Percentiles rank a stretch among this genome's conserved stretches.
Conservation (phyloP, 306 rosid species). For the Inga oerstediana region DNA sequence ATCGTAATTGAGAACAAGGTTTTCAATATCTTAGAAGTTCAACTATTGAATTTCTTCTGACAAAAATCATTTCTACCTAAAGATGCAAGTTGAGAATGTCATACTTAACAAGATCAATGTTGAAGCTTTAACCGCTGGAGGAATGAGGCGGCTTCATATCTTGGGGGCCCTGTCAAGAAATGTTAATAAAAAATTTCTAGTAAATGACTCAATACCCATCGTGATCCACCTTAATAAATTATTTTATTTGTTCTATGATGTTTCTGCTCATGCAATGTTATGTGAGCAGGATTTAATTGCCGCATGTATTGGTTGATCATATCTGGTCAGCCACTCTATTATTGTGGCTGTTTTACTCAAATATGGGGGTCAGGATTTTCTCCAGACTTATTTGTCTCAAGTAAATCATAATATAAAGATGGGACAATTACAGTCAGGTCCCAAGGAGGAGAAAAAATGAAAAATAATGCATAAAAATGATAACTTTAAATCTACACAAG, state of each 20-base stretch:
- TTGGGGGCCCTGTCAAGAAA: constrained; percentile 56
- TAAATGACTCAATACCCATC: not conserved
- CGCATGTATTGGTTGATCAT: not conserved
- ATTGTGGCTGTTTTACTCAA: not conserved
- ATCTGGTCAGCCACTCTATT: not conserved
- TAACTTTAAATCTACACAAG: too few species aligned
- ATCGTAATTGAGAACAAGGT: not conserved
- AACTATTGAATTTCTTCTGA: constrained; percentile 3
- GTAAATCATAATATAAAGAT: not conserved
- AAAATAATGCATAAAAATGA: not conserved
- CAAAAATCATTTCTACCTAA: constrained; percentile 16
- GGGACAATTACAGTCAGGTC: not conserved
- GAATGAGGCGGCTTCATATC: constrained; percentile 87
- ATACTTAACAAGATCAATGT: constrained; percentile 18
- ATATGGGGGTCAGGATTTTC: not conserved
- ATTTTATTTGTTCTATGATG: not conserved
- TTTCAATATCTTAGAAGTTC: not conserved
- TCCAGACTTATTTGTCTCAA: not conserved
- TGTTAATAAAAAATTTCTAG: not conserved
- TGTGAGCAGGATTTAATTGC: not conserved
- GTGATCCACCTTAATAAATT: too few species aligned
- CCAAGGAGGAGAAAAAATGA: not conserved
- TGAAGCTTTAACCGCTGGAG: constrained; percentile 76
- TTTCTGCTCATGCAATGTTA: not conserved
- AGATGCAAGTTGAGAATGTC: constrained; percentile 24